A percentile compares a stretch with the other conserved stretches of the same genome.
Evolutionary conservation across 345 rosid genomes (phyloP).

Genomic region (Salix arbutifolia): DNA sequence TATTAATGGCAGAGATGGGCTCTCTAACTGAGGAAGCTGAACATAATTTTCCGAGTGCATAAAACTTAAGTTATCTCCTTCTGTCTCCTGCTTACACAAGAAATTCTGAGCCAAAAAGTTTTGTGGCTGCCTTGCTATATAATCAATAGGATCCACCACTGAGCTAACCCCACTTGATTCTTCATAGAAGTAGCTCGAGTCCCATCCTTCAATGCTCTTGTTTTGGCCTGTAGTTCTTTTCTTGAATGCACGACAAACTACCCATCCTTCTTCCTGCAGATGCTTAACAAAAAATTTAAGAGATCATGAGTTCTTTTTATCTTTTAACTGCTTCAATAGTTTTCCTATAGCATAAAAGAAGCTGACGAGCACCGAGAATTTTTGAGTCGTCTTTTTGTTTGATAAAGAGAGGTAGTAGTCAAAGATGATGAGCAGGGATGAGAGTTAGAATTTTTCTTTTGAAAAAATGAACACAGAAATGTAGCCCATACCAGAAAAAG

Average conservation of each 20-base stretch:
- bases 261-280: constrained; percentile 97
- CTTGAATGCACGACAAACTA: constrained; percentile 94
- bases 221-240: constrained; percentile 50
- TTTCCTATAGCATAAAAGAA: not conserved
- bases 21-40: constrained; percentile 86
- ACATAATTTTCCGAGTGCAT: constrained; percentile 51
- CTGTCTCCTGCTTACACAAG: constrained; percentile 72
- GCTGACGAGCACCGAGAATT: constrained; percentile 2
- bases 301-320: not conserved
- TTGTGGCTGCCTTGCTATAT: constrained; percentile 49
- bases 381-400: constrained; percentile 18
- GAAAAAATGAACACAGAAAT: constrained; percentile 32
- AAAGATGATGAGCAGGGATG: constrained; percentile 21
- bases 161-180: constrained; percentile 51
- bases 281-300: not conserved
- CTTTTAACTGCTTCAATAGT: not conserved
- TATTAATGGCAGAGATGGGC: constrained; percentile 63
- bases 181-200: constrained; percentile 58
- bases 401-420: constrained; percentile 30
- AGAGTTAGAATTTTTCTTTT: constrained; percentile 51
- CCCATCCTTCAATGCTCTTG: constrained; percentile 66
- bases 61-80: constrained; percentile 53
- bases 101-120: constrained; percentile 39
- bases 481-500: constrained; percentile 46
- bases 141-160: constrained; percentile 46